phyloP scores from a whole-genome alignment of 169 alveolate species.

The Eimeria mitis region DNA sequence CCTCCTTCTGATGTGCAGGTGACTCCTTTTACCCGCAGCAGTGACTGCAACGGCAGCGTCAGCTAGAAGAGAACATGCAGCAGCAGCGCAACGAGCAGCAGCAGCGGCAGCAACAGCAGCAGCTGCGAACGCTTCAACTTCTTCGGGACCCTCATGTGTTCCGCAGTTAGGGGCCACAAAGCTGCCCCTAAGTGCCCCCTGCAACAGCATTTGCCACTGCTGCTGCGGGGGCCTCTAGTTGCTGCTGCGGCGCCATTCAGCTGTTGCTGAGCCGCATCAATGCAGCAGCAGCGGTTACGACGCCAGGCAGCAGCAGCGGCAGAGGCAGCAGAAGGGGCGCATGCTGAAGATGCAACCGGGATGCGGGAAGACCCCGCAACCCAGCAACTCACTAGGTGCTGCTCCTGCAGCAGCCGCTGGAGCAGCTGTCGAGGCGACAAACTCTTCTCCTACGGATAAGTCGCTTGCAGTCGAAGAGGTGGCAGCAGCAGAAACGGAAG shows the following conservation, averaged over 20 bases:
- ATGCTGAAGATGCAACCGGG: slow-evolving; percentile 27
- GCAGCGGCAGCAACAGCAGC: slow-evolving; percentile 10
- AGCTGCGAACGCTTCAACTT: neutral
- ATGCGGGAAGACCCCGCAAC: neutral
- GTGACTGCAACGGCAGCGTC: neutral
- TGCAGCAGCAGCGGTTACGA: slow-evolving; percentile 21
- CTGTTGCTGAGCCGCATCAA: slow-evolving; percentile 19
- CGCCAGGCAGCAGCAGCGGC: slow-evolving; percentile 30
- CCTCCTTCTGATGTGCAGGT: slow-evolving; percentile 8
- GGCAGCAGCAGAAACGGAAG: neutral
- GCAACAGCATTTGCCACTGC: slow-evolving; percentile 24
- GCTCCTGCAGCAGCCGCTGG: slow-evolving; percentile 18
- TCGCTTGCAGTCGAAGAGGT: neutral
- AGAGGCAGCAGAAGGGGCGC: neutral
- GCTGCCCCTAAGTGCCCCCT: neutral
- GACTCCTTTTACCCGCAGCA: neutral
- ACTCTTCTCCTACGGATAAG: neutral
- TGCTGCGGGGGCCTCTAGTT: slow-evolving; percentile 14
- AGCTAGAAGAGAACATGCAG: neutral
- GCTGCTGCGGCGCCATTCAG: neutral
- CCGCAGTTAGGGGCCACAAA: neutral
- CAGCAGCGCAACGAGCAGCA: neutral
- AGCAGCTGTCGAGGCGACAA: neutral
- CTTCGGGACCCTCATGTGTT: slow-evolving; percentile 8
- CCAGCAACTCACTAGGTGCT: neutral